Percentiles rank a stretch among this genome's conserved stretches.
Conservation (phyloP, 345 rosid species). For the Pugionium cornutum region DNA sequence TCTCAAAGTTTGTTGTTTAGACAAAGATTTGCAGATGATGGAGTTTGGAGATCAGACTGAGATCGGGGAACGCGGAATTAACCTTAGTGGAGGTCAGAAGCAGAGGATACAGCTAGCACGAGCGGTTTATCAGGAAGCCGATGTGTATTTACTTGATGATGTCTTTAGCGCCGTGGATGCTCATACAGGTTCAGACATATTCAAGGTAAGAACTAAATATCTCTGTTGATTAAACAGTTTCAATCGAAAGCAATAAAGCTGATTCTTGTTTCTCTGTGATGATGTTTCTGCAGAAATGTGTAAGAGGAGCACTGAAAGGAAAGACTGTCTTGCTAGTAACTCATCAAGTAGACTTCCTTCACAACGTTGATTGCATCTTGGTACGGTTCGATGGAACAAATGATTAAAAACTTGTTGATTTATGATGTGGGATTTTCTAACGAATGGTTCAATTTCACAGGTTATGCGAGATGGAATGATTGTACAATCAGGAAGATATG, state of each 20-base stretch:
- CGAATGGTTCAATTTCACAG: slow-evolving; percentile 41
- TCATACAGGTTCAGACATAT: slow-evolving; percentile 89
- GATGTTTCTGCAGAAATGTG: slow-evolving; percentile 60
- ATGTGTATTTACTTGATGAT: slow-evolving; percentile 89
- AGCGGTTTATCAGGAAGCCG: slow-evolving; percentile 92
- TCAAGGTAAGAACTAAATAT: slow-evolving; percentile 52
- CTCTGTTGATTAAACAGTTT: background rate
- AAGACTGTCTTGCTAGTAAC: slow-evolving; percentile 90
- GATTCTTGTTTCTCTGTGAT: slow-evolving; percentile 18
- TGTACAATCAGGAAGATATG: slow-evolving; percentile 85
- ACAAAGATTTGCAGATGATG: slow-evolving; percentile 92
- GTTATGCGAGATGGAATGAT: slow-evolving; percentile 95
- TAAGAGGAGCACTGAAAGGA: slow-evolving; percentile 78
- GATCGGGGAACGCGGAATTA: slow-evolving; percentile 96
- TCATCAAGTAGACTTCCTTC: slow-evolving; percentile 95
- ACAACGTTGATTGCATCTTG: slow-evolving; percentile 78
- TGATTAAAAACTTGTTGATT: background rate
- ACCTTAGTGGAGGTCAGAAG: slow-evolving; percentile 98
- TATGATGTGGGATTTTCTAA: background rate
- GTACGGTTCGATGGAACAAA: slow-evolving; percentile 34
- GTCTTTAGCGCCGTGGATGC: slow-evolving; percentile 98
- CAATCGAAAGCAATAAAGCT: slow-evolving; percentile 1
- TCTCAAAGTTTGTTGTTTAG: slow-evolving; percentile 75
- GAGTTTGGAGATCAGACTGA: slow-evolving; percentile 94
- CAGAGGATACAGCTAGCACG: slow-evolving; percentile 93